Percentiles rank a stretch among this genome's conserved stretches.
These are phyloP conservation scores for Moesziomyces parantarcticus DNA, from an alignment of 1,284 basidiomycete genomes.

Conservation along the genomic window DNA sequence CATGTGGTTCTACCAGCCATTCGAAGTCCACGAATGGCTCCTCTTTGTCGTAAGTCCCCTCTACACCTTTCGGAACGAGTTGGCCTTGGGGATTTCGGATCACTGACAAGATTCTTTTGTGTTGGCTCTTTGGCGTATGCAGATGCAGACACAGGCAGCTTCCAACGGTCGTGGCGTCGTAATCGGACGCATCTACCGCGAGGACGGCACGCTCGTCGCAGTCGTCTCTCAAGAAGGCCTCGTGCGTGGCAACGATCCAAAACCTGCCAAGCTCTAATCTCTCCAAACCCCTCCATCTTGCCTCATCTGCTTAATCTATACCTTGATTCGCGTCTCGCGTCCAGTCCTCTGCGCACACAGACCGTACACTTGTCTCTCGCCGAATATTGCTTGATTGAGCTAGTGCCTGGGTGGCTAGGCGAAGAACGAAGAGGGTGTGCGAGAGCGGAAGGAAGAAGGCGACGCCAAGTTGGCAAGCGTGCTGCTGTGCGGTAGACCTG, in stretches of 20 bases:
- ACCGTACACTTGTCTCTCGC: too few species aligned
- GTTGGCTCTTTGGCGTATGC: not conserved
- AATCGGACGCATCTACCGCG: slow-evolving; percentile 58
- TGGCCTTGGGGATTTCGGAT: too few species aligned
- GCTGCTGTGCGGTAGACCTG: slow-evolving; percentile 30
- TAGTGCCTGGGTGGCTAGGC: not conserved
- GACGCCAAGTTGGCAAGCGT: slow-evolving; percentile 22
- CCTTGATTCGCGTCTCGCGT: too few species aligned
- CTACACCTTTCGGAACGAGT: too few species aligned
- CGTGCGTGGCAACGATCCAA: slow-evolving; percentile 22
- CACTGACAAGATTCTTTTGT: not conserved
- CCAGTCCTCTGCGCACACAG: too few species aligned
- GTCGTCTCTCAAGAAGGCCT: slow-evolving; percentile 58
- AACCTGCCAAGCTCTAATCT: slow-evolving; percentile 27
- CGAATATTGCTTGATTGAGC: too few species aligned
- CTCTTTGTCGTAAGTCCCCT: slow-evolving; percentile 55
- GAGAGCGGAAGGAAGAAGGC: not conserved
- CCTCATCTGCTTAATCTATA: too few species aligned
- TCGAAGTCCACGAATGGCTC: slow-evolving; percentile 62
- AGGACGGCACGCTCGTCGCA: slow-evolving; percentile 62
- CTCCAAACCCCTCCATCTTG: too few species aligned
- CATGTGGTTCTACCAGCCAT: slow-evolving; percentile 66
- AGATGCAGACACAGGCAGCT: slow-evolving; percentile 65
- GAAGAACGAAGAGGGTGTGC: not conserved
- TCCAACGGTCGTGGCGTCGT: slow-evolving; percentile 62